phyloP scores from a whole-genome alignment of 2,329 filamentous ascomycete genomes.

The Acrocalymma vagum region DNA sequence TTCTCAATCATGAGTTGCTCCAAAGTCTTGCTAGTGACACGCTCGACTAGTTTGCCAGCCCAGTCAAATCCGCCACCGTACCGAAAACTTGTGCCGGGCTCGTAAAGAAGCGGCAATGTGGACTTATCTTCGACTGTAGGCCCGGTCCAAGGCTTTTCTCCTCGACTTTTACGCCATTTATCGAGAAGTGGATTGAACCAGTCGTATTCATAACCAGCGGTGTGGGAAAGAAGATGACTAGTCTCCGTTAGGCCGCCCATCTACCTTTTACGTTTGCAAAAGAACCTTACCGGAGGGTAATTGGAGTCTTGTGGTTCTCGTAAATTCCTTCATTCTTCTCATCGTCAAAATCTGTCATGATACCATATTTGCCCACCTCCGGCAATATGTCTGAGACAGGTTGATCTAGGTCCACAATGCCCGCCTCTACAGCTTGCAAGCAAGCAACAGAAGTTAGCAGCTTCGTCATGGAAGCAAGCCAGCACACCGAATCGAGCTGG shows the following conservation, averaged over 20 bases:
- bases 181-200: slow-evolving; percentile 54
- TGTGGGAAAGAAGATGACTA: slow-evolving; percentile 55
- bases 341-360: slow-evolving; percentile 25
- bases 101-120: slow-evolving; percentile 62
- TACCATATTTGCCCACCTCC: slow-evolving; percentile 45
- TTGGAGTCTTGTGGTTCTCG: slow-evolving; percentile 45
- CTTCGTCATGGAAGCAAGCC: slow-evolving; percentile 61
- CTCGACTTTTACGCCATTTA: slow-evolving; percentile 39
- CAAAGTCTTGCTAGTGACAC: slow-evolving; percentile 47
- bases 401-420: slow-evolving; percentile 28
- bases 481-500: slow-evolving; percentile 33
- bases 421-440: slow-evolving; percentile 31
- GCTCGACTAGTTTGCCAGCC: slow-evolving; percentile 55
- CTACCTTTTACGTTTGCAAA: too few relatives aligned
- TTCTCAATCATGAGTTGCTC: slow-evolving; percentile 53
- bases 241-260: not conserved
- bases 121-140: slow-evolving; percentile 56
- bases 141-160: slow-evolving; percentile 55
- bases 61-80: slow-evolving; percentile 60
- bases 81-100: slow-evolving; percentile 67
- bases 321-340: slow-evolving; percentile 24
- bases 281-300: slow-evolving; percentile 48
- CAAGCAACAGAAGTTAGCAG: slow-evolving; percentile 28
- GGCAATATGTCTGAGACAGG: slow-evolving; percentile 23
- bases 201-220: slow-evolving; percentile 55